These are phyloP conservation scores for Aspergillus piperis DNA, from an alignment of 2,329 filamentous ascomycete genomes.

Conservation along the genomic window DNA sequence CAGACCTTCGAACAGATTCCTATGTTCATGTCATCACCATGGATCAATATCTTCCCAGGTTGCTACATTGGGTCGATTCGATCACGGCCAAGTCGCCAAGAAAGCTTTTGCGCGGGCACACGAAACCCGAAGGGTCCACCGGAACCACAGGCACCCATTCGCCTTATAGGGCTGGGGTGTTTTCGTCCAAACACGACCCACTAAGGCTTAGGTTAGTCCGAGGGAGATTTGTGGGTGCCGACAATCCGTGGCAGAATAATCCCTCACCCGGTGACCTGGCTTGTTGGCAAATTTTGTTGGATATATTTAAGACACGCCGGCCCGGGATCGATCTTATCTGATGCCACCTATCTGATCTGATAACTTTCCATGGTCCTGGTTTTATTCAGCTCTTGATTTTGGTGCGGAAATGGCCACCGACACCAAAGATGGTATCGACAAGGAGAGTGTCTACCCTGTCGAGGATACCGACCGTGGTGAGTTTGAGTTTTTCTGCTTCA, in stretches of 20 bases:
- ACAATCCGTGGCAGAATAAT: background rate
- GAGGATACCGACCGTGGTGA: background rate
- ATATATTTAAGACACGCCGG: conserved; percentile 3
- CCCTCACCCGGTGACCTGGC: background rate
- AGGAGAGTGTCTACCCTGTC: background rate
- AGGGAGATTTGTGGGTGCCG: background rate
- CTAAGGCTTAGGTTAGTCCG: background rate
- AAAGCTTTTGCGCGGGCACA: background rate
- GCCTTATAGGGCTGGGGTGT: background rate
- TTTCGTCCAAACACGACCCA: background rate
- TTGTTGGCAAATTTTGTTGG: background rate
- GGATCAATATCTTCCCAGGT: background rate
- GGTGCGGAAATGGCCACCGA: conserved; percentile 7
- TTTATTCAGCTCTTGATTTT: background rate
- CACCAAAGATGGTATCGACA: background rate
- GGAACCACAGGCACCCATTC: background rate
- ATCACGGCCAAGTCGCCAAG: background rate
- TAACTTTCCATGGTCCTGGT: background rate
- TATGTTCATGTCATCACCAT: background rate
- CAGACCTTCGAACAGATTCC: no score
- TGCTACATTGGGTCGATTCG: no score
- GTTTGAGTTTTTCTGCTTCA: background rate
- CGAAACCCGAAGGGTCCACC: background rate
- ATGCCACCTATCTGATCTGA: conserved; percentile 27
- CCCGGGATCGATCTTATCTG: conserved; percentile 23